These are phyloP conservation scores for Hibiscus mutabilis DNA, from an alignment of 345 rosid species.

Conservation along the genomic window DNA sequence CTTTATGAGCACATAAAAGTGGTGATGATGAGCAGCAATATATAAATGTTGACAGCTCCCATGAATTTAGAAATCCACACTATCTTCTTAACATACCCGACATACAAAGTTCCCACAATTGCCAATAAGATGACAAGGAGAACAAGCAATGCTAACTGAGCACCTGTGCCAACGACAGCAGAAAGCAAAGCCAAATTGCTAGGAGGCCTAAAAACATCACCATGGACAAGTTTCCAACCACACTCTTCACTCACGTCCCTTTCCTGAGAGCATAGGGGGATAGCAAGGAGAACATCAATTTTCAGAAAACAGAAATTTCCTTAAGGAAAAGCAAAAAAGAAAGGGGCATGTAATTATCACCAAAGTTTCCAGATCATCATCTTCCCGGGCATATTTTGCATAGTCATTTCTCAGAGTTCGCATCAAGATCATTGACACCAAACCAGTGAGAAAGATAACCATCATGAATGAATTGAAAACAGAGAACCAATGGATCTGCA, in stretches of 20 bases:
- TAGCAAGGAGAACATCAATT: slow-evolving; percentile 1
- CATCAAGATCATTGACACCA: slow-evolving; percentile 98
- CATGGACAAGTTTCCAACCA: slow-evolving; percentile 98
- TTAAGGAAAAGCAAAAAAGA: background rate
- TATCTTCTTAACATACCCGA: slow-evolving; percentile 56
- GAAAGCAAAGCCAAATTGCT: slow-evolving; percentile 63
- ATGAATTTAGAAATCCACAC: background rate
- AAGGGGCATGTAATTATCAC: slow-evolving; percentile 30
- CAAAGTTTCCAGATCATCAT: slow-evolving; percentile 91
- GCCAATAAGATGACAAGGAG: slow-evolving; percentile 91
- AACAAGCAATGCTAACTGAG: slow-evolving; percentile 84
- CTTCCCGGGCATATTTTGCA: slow-evolving; percentile 94
- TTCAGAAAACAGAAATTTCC: slow-evolving; percentile 8
- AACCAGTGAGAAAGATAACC: slow-evolving; percentile 97
- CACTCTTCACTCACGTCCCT: slow-evolving; percentile 97
- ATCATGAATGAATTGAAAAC: slow-evolving; percentile 97
- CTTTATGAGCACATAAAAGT: background rate
- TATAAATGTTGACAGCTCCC: background rate
- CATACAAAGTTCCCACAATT: slow-evolving; percentile 81
- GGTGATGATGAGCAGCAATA: background rate
- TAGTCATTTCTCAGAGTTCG: slow-evolving; percentile 91
- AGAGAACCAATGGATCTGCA: slow-evolving; percentile 98
- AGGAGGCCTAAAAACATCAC: slow-evolving; percentile 90
- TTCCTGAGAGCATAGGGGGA: slow-evolving; percentile 42
- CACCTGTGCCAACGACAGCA: slow-evolving; percentile 96